Evolutionary conservation across 331 rosid species (phyloP).

Genomic region (Pyracantha coccinea): DNA sequence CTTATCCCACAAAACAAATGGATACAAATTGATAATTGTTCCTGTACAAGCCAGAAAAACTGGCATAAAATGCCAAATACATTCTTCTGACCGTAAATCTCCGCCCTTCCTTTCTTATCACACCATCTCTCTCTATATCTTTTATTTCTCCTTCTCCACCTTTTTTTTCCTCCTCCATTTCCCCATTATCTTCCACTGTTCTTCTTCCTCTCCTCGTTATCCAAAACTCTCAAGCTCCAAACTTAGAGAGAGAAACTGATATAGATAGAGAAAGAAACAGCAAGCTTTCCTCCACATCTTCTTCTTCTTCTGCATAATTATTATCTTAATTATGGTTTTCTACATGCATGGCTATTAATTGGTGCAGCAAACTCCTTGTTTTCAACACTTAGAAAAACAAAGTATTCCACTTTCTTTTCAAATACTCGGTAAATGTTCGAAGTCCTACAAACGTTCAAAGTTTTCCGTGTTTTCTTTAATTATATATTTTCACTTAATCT

Average conservation of each 20-base stretch:
- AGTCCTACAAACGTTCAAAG: background rate
- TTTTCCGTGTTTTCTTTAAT: background rate
- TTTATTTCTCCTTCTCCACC: slow-evolving; percentile 18
- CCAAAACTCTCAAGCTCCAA: slow-evolving; percentile 25
- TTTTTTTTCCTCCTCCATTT: background rate
- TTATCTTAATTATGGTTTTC: background rate
- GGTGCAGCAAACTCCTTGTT: background rate
- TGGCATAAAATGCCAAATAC: slow-evolving; percentile 42
- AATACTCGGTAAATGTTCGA: slow-evolving; percentile 17
- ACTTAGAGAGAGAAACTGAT: background rate
- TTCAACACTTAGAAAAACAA: background rate
- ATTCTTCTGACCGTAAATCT: slow-evolving; percentile 63
- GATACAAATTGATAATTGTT: slow-evolving; percentile 17
- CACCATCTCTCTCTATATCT: slow-evolving; percentile 38
- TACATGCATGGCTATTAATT: background rate
- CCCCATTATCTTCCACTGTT: background rate
- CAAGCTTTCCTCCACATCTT: background rate
- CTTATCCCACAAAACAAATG: background rate
- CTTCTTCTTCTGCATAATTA: slow-evolving; percentile 6
- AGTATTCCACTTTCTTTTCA: background rate
- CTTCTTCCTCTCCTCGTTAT: slow-evolving; percentile 24
- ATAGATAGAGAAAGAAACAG: background rate
- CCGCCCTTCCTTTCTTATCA: slow-evolving; percentile 99
- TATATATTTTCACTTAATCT: background rate
- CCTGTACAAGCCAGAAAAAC: slow-evolving; percentile 6